Percentiles rank a stretch among this genome's conserved stretches.
These are phyloP conservation scores for Aspergillus flavus DNA, from an alignment of 2,329 filamentous ascomycete species.

Conservation along the genomic window DNA sequence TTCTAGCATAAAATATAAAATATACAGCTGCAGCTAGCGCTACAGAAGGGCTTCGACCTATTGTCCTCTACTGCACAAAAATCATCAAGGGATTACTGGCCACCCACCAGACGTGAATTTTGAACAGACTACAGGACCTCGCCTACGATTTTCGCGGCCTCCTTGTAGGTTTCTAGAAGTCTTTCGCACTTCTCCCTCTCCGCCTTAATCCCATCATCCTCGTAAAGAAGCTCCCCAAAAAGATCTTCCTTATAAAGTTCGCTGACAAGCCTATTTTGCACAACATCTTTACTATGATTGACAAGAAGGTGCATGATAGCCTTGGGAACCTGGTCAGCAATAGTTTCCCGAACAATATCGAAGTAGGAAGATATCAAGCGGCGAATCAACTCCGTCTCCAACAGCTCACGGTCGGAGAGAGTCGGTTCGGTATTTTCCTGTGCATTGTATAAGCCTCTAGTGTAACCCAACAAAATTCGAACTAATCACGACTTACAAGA, in stretches of 20 bases:
- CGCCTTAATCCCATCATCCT: conserved; percentile 96
- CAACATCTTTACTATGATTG: conserved; percentile 96
- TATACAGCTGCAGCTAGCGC: conserved; percentile 2
- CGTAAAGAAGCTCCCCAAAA: conserved; percentile 92
- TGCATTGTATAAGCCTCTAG: conserved; percentile 1
- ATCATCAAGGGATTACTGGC: neutral
- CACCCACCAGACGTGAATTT: neutral
- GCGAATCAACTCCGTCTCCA: conserved; percentile 96
- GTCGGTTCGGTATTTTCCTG: conserved; percentile 70
- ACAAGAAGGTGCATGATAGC: conserved; percentile 98
- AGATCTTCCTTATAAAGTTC: conserved; percentile 90
- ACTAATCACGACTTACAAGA: conserved; percentile 47
- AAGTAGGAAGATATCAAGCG: conserved; percentile 98
- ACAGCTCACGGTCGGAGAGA: conserved; percentile 90
- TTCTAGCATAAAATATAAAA: conserved; percentile 11
- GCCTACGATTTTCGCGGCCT: conserved; percentile 96
- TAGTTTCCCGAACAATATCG: conserved; percentile 98
- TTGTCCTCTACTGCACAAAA: neutral
- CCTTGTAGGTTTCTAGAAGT: conserved; percentile 90
- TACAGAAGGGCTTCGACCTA: neutral
- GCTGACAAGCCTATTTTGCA: conserved; percentile 94
- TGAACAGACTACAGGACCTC: conserved; percentile 73
- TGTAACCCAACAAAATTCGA: neutral
- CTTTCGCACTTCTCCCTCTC: conserved; percentile 99
- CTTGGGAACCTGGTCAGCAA: conserved; percentile 97